phyloP scores from a whole-genome alignment of 2,329 filamentous ascomycete species.

The Talaromyces sp. region DNA sequence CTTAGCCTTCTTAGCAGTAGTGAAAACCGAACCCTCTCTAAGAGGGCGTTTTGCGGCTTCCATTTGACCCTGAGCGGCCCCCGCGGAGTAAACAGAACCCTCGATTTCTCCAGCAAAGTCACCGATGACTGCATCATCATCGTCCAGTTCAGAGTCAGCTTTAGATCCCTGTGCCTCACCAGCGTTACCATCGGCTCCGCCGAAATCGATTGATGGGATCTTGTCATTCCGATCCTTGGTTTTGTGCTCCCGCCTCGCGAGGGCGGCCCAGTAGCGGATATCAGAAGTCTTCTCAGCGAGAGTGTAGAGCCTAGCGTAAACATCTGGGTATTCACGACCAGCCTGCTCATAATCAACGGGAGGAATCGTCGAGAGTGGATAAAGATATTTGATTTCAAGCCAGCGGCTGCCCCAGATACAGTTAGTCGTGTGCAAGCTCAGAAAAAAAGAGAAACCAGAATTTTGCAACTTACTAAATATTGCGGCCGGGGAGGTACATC shows the following conservation, averaged over 20 bases:
- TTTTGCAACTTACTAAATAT: slow-evolving; percentile 5
- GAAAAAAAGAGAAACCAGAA: neutral
- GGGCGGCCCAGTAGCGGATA: slow-evolving; percentile 14
- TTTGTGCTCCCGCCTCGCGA: slow-evolving; percentile 11
- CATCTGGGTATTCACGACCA: neutral
- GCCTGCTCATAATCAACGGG: neutral
- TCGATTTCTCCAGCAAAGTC: neutral
- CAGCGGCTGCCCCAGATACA: slow-evolving; percentile 11
- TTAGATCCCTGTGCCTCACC: neutral
- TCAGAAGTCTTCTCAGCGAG: neutral
- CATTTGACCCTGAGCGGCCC: neutral
- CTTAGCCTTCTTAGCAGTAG: neutral
- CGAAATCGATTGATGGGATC: slow-evolving; percentile 10
- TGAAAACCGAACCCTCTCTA: neutral
- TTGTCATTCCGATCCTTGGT: neutral
- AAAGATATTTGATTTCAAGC: slow-evolving; percentile 20
- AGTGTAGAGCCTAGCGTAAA: slow-evolving; percentile 7
- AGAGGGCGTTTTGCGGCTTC: neutral
- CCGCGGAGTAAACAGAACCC: neutral
- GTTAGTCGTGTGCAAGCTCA: neutral
- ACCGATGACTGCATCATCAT: neutral
- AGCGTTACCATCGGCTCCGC: neutral
- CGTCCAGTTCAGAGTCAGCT: neutral
- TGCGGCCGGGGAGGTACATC: slow-evolving; percentile 20
- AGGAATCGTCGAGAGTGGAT: neutral